Evolutionary conservation across 2,329 filamentous ascomycete species (phyloP).

Genomic region (Pyrenophora seminiperda): DNA sequence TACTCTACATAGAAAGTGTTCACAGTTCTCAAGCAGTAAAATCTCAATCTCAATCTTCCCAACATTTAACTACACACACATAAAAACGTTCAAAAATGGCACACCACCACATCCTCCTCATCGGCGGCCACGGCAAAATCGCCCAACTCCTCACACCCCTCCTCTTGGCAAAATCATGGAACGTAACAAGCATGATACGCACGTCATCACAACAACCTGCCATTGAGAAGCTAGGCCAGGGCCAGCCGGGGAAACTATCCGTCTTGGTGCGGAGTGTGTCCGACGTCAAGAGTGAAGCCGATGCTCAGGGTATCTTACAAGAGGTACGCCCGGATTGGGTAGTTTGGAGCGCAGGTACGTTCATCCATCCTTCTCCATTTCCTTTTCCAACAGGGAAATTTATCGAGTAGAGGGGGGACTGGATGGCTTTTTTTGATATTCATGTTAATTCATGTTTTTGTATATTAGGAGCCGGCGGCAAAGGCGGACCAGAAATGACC

Average conservation of each 20-base stretch:
- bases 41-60: background rate
- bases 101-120: slow-evolving; percentile 62
- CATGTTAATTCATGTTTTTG: too few species aligned
- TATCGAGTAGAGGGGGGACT: background rate
- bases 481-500: slow-evolving; percentile 57
- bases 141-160: slow-evolving; percentile 76
- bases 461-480: slow-evolving; percentile 59
- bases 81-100: slow-evolving; percentile 28
- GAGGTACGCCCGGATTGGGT: slow-evolving; percentile 68
- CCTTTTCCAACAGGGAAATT: too few species aligned
- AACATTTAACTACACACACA: background rate
- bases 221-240: slow-evolving; percentile 66
- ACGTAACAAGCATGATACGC: slow-evolving; percentile 78
- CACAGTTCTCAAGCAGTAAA: too few species aligned
- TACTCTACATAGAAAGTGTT: too few species aligned
- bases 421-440: too few species aligned
- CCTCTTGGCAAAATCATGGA: slow-evolving; percentile 74
- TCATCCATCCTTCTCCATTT: too few species aligned
- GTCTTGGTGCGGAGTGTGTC: slow-evolving; percentile 74
- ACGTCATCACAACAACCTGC: slow-evolving; percentile 68
- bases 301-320: slow-evolving; percentile 67
- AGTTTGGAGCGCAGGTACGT: slow-evolving; percentile 69
- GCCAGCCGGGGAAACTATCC: slow-evolving; percentile 66
- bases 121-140: slow-evolving; percentile 83
- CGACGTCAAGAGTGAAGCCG: slow-evolving; percentile 66